Base-by-base conservation (phyloP, 164 flowering plant species). In the Houttuynia cordata region DNA sequence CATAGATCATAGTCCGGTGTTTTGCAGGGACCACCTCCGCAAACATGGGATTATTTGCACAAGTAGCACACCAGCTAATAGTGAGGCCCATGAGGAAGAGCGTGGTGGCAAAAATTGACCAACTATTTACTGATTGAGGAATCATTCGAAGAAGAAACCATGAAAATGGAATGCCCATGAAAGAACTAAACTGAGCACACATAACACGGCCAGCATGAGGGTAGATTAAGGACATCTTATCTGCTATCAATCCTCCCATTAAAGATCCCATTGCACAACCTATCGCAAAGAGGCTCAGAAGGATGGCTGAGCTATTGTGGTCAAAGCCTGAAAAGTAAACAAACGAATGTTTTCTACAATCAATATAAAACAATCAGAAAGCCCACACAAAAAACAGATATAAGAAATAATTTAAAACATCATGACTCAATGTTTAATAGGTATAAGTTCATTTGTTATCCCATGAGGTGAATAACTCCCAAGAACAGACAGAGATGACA, bases 111-210 rank as follows among this genome's bases (percentile, higher is more conserved):
- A 70, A 90, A 42, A 76, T 65, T 66, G 17, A 64, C 68, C 82
- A 88, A 70, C 86, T 87, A 67, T 53, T 64, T 5, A 77, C 80
- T 0, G 81, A 68, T 73, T 86, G 97, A 1, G 96, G 96, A 56
- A 93, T 88, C 50, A 65, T 76, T 34, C 60, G 71, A 9, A 93
- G 91, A 37, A 93, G 97, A 71, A 84, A 72, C 71, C 69, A 79
- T 42, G 97, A 82, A 79, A 83, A 90, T 20, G 99, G 99, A 53
- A 93, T 86, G 60, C 97, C 96, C 99, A 90, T 88, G 70, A 81
- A 78, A 24, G 99, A 80, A 57, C 99, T 90, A 74, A 93, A 90
- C 68, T 93, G 99, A 1, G 99, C 99, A 70, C 96, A 88, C 81
- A 90, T 90, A n/a, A 88, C 68, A 1, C 97, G 82, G 9, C 96